A percentile compares a stretch with the other conserved stretches of the same genome.
phyloP scores from a whole-genome alignment of 2,329 filamentous ascomycete species.

The Neurospora sp. region DNA sequence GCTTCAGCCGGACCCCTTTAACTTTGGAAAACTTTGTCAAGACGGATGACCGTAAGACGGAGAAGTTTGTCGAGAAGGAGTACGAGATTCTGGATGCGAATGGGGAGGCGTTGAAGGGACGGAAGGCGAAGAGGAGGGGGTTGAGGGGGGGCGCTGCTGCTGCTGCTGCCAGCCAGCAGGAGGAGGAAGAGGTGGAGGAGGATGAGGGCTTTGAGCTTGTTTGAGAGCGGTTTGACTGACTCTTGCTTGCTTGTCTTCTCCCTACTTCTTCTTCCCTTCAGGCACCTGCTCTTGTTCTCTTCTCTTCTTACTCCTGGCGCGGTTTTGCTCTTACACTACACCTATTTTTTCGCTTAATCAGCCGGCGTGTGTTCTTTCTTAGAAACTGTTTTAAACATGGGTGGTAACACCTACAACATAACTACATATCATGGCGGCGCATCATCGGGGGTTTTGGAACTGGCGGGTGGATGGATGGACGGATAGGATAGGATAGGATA shows the following conservation, averaged over 20 bases:
- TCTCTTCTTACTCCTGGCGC: neutral
- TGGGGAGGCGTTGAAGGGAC: constrained; percentile 33
- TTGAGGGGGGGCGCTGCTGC: neutral
- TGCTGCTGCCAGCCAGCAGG: neutral
- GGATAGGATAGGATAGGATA: neutral
- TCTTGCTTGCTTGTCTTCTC: neutral
- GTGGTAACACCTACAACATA: neutral
- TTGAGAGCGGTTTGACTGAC: neutral
- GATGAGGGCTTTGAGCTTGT: constrained; percentile 33
- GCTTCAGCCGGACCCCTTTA: constrained; percentile 20
- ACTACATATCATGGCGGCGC: neutral
- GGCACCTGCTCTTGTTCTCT: neutral
- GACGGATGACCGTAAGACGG: constrained; percentile 28
- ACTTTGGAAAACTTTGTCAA: constrained; percentile 29
- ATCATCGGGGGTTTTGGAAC: neutral
- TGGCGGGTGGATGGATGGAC: neutral
- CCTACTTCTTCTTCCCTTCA: neutral
- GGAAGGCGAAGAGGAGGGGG: constrained; percentile 23
- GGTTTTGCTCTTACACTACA: neutral
- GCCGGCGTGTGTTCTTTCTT: neutral
- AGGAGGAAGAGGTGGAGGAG: constrained; percentile 20
- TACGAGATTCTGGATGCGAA: constrained; percentile 38
- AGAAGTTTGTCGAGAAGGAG: constrained; percentile 36
- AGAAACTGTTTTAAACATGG: neutral
- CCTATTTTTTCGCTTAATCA: neutral